These are phyloP conservation scores for Chrysoporthe cubensis DNA, from an alignment of 2,329 filamentous ascomycete genomes.

Conservation along the genomic window DNA sequence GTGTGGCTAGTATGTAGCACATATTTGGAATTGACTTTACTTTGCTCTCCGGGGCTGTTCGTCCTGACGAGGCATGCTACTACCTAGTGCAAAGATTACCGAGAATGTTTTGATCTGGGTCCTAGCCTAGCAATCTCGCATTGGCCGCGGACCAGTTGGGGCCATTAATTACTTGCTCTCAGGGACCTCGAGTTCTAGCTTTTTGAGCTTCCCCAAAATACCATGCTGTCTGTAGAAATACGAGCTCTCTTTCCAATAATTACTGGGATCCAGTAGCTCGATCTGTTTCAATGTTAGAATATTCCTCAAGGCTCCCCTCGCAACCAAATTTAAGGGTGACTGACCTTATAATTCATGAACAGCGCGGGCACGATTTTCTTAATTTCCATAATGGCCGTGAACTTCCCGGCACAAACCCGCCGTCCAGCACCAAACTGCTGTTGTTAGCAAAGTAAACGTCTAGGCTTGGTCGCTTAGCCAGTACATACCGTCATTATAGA, in stretches of 20 bases:
- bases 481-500: conserved; percentile 31
- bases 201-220: not conserved
- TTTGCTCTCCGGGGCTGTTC: not conserved
- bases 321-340: not conserved
- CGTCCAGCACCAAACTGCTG: conserved; percentile 33
- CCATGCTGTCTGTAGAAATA: conserved; percentile 4
- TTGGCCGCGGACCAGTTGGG: too few species aligned
- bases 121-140: too few species aligned
- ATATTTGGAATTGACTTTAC: not conserved
- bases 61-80: not conserved
- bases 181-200: not conserved
- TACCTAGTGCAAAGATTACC: too few species aligned
- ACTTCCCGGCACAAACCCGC: conserved; percentile 34
- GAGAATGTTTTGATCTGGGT: not conserved
- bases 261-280: not conserved
- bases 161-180: not conserved
- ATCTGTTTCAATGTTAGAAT: not conserved
- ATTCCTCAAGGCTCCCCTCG: too few species aligned
- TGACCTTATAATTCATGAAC: conserved; percentile 6
- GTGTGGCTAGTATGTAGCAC: not conserved
- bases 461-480: too few species aligned
- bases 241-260: conserved; percentile 5
- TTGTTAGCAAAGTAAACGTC: not conserved
- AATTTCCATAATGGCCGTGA: conserved; percentile 35
- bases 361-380: conserved; percentile 12